Base-by-base conservation (phyloP, 257 asterid genomes). In the Rhazya stricta region DNA sequence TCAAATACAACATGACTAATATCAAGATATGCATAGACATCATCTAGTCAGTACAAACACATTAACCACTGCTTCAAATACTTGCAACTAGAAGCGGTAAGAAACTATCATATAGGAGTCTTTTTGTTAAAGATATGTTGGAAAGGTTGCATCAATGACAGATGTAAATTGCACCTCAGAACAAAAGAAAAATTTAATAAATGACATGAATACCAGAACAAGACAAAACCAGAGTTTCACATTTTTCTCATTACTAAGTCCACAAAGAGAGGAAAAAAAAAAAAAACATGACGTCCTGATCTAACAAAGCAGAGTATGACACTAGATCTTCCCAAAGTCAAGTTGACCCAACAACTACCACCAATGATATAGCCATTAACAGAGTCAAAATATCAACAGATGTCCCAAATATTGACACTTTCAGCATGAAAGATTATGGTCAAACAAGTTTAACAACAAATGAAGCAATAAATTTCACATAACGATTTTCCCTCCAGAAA, bases 321-420 rank as follows among this genome's bases (percentile, higher is more conserved):
- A 19, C 56, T 29, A 72, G 43, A 72, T 32, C 46, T 56, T 56
- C 70, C 41, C 81, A 36, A 80, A 66, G 65, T 74, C 71, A 71
- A 70, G 37, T 45, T 76, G 73, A 73, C 73, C 63, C 5, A 23
- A 39, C 5, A 23, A 39, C 57, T 43, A 37, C 67, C 76, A 72
- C 76, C 12, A 29, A 11, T n/a, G 3, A 23, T 23, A 54, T 32
- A 34, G 21, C 23, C 6, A 53, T 13, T 50, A 45, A 75, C 25
- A 39, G 66, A 34, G 23, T 4, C 30, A 36, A 32, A 36, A 63
- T 66, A 19, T 36, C 45, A 11, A 12, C 21, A 3, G 58, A 65
- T 12, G 58, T n/a, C 53, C 68, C 1, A 34, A 21, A 36, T 32
- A 29, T 36, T 66, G 60, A 67, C 32, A 56, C 36, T 9, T 25